phyloP scores from a whole-genome alignment of 371 early-diverging fungal genomes.

The Rhizomucor pusillus region DNA sequence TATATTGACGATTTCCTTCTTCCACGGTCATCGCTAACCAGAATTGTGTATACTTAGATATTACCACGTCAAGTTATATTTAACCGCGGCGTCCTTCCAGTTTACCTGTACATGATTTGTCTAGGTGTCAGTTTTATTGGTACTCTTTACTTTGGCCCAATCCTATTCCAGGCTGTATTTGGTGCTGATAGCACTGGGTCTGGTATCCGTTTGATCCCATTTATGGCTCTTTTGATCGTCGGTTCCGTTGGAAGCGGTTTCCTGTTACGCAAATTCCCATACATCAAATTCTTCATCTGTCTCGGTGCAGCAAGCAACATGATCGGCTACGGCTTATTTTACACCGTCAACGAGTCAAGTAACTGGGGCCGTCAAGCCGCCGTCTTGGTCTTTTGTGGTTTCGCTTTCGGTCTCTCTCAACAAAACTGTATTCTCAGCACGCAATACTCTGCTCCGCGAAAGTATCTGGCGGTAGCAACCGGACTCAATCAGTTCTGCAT shows the following conservation, averaged over 20 bases:
- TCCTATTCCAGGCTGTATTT: slow-evolving; percentile 54
- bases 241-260: slow-evolving; percentile 35
- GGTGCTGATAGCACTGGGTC: slow-evolving; percentile 38
- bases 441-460: no score
- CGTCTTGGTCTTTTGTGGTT: slow-evolving; percentile 36
- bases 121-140: slow-evolving; percentile 70
- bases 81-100: slow-evolving; percentile 8
- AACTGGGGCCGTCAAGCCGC: slow-evolving; percentile 40
- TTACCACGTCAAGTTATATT: slow-evolving; percentile 13
- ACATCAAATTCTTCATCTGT: slow-evolving; percentile 27
- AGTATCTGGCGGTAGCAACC: no score
- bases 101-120: slow-evolving; percentile 40
- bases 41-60: slow-evolving; percentile 2
- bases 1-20: slow-evolving; percentile 20
- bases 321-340: slow-evolving; percentile 41
- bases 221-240: slow-evolving; percentile 37
- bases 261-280: slow-evolving; percentile 21
- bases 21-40: not conserved
- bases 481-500: not conserved
- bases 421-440: no score
- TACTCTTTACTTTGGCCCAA: slow-evolving; percentile 68
- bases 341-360: slow-evolving; percentile 29
- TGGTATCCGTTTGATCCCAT: slow-evolving; percentile 45
- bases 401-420: slow-evolving; percentile 62
- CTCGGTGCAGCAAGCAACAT: slow-evolving; percentile 27